Evolutionary conservation across 2,329 filamentous ascomycete species (phyloP).

Genomic region (Didymella arachidicola): DNA sequence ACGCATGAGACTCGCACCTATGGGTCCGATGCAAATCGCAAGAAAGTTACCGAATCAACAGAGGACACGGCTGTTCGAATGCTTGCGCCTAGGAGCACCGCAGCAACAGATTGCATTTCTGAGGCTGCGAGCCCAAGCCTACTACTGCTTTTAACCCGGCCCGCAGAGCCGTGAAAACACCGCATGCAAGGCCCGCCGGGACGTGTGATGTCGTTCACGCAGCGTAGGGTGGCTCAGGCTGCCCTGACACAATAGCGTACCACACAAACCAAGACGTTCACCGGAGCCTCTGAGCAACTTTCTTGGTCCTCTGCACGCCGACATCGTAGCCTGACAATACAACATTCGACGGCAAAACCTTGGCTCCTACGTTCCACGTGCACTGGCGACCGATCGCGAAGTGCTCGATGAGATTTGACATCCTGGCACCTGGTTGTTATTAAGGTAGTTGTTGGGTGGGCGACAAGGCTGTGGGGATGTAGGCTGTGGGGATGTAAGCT

Average conservation of each 20-base stretch:
- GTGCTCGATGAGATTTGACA: not conserved
- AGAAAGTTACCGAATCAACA: not conserved
- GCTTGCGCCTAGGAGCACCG: not conserved
- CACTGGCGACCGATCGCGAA: not conserved
- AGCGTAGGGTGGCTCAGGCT: conserved; percentile 6
- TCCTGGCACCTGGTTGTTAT: no score
- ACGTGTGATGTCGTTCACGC: conserved; percentile 7
- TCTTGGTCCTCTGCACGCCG: not conserved
- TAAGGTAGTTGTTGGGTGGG: not conserved
- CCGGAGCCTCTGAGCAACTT: not conserved
- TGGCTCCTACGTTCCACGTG: not conserved
- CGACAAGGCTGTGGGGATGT: not conserved
- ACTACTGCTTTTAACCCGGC: not conserved
- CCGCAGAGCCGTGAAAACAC: not conserved
- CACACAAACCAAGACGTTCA: conserved; percentile 4
- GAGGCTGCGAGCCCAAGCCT: not conserved
- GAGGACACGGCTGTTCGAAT: not conserved
- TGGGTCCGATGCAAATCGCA: not conserved
- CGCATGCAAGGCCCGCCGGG: not conserved
- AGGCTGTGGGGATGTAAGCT: not conserved
- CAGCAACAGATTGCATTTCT: not conserved
- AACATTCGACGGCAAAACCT: not conserved
- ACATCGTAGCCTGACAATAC: not conserved
- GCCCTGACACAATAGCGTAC: conserved; percentile 16
- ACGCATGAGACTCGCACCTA: not conserved